Evolutionary conservation across 2,329 filamentous ascomycete genomes (phyloP).

Genomic region (Coleophoma crateriformis): DNA sequence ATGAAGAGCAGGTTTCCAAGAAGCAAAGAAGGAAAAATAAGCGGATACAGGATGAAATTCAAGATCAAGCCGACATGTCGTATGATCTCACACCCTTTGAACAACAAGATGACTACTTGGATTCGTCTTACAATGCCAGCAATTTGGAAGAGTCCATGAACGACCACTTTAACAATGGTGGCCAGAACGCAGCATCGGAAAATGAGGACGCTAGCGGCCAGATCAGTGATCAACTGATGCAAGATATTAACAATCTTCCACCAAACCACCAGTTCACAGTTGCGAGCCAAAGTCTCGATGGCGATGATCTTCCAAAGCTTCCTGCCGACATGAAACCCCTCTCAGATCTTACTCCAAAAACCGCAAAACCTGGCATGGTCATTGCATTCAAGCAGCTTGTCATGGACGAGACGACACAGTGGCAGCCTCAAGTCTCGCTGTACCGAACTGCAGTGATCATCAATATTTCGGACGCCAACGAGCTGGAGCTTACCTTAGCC

Average conservation of each 20-base stretch:
- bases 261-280: slow-evolving; percentile 15
- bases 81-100: slow-evolving; percentile 18
- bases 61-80: slow-evolving; percentile 29
- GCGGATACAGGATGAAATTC: slow-evolving; percentile 34
- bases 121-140: slow-evolving; percentile 15
- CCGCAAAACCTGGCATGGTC: slow-evolving; percentile 53
- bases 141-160: slow-evolving; percentile 3
- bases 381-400: slow-evolving; percentile 64
- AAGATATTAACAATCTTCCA: slow-evolving; percentile 8
- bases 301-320: slow-evolving; percentile 56
- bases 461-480: slow-evolving; percentile 44
- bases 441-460: slow-evolving; percentile 63
- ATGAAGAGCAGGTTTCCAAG: slow-evolving; percentile 30
- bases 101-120: slow-evolving; percentile 24
- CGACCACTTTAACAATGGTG: neutral
- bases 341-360: slow-evolving; percentile 39
- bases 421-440: slow-evolving; percentile 58
- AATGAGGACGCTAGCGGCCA: slow-evolving; percentile 28
- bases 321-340: slow-evolving; percentile 52
- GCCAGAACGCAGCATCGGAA: slow-evolving; percentile 21
- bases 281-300: slow-evolving; percentile 39
- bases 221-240: slow-evolving; percentile 19
- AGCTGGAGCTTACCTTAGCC: slow-evolving; percentile 60
- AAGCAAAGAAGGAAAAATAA: slow-evolving; percentile 42
- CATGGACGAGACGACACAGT: slow-evolving; percentile 55